These are phyloP conservation scores for Carallia pectinifolia DNA, from an alignment of 345 rosid genomes.

Conservation along the genomic window DNA sequence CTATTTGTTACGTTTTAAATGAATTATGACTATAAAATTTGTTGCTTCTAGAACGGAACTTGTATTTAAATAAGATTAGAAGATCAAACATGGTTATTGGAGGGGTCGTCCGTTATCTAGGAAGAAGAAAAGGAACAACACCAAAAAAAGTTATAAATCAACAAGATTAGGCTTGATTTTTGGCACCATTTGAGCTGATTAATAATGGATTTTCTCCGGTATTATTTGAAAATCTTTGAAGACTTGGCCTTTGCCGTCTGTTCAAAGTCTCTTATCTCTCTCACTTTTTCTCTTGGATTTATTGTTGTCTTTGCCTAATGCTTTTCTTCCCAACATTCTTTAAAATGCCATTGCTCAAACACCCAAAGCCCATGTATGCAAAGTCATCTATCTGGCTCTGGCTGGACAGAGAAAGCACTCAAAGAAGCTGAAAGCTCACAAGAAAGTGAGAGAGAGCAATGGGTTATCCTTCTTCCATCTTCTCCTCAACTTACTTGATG, in stretches of 20 bases:
- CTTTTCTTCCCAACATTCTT: neutral
- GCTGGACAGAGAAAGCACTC: neutral
- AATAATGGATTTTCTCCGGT: neutral
- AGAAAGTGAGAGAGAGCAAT: neutral
- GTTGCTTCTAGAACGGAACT: no score
- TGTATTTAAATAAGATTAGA: no score
- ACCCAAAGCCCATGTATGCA: neutral
- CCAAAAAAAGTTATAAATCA: no score
- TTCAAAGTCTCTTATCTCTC: neutral
- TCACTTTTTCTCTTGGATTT: slow-evolving; percentile 1
- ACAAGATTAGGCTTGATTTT: neutral
- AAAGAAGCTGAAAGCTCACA: neutral
- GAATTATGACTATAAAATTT: no score
- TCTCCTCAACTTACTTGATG: neutral
- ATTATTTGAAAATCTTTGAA: neutral
- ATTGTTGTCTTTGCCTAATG: neutral
- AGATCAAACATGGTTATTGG: no score
- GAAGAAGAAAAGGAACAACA: no score
- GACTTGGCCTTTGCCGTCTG: neutral
- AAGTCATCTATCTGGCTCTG: neutral
- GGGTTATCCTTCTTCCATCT: neutral
- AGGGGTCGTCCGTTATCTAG: no score
- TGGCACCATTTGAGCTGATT: neutral
- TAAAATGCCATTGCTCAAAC: neutral
- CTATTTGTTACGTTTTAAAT: no score